A percentile compares a stretch with the other conserved stretches of the same genome.
phyloP scores from a whole-genome alignment of 345 rosid genomes.

The Salix purpurea region DNA sequence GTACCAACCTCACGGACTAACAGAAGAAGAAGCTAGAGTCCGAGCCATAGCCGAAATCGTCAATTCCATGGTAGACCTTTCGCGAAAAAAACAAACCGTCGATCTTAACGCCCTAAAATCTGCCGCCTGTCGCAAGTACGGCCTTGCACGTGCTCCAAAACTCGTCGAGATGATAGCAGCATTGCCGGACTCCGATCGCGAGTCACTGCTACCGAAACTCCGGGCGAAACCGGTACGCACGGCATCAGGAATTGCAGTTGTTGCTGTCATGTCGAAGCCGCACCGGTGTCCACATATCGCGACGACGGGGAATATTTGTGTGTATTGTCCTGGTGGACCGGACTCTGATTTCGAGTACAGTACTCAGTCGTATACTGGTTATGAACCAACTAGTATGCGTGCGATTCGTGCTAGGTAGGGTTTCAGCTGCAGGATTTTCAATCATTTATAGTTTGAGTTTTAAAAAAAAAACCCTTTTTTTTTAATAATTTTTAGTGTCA shows the following conservation, averaged over 20 bases:
- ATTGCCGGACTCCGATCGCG: slow-evolving; percentile 85
- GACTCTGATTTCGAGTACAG: slow-evolving; percentile 98
- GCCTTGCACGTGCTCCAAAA: slow-evolving; percentile 87
- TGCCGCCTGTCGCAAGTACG: slow-evolving; percentile 90
- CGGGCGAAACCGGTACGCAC: slow-evolving; percentile 97
- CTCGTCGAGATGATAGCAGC: slow-evolving; percentile 99
- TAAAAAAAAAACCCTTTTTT: background rate
- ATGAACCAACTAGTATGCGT: slow-evolving; percentile 99
- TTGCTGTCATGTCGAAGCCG: slow-evolving; percentile 98
- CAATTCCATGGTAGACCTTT: slow-evolving; percentile 85
- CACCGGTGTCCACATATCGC: slow-evolving; percentile 98
- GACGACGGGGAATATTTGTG: slow-evolving; percentile 93
- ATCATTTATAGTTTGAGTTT: background rate
- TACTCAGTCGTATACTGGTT: slow-evolving; percentile 98
- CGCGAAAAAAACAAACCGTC: slow-evolving; percentile 84
- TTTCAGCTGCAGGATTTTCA: background rate
- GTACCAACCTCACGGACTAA: slow-evolving; percentile 68
- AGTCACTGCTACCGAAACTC: slow-evolving; percentile 85
- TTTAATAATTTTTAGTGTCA: background rate
- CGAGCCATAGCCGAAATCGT: slow-evolving; percentile 93
- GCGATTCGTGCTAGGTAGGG: slow-evolving; percentile 94
- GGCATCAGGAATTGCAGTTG: slow-evolving; percentile 95
- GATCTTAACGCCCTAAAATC: slow-evolving; percentile 91
- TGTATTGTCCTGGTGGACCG: slow-evolving; percentile 96
- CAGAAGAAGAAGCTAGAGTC: slow-evolving; percentile 94